Evolutionary conservation across 2,329 filamentous ascomycete genomes (phyloP).

Genomic region (Trichophaea hybrida): DNA sequence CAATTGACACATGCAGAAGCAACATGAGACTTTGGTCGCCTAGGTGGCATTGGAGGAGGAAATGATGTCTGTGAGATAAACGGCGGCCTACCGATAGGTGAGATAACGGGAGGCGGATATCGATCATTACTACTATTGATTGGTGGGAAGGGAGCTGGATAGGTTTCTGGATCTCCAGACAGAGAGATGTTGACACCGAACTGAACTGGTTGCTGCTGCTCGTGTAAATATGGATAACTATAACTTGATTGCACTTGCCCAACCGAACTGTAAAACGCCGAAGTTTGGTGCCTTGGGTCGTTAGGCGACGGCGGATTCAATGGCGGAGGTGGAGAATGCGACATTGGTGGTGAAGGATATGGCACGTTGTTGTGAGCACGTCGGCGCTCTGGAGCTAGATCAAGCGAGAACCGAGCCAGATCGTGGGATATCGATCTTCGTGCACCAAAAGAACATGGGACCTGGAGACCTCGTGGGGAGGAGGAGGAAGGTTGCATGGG

Average conservation of each 20-base stretch:
- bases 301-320: conserved; percentile 23
- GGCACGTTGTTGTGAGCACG: conserved; percentile 41
- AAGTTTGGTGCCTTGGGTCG: conserved; percentile 4
- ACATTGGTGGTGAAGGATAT: conserved; percentile 63
- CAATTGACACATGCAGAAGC: conserved; percentile 75
- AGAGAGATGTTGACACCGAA: conserved; percentile 12
- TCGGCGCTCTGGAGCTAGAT: conserved; percentile 40
- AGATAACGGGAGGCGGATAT: conserved; percentile 35
- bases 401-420: conserved; percentile 42
- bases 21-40: conserved; percentile 66
- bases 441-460: conserved; percentile 39
- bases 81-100: conserved; percentile 24
- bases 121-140: conserved; percentile 7
- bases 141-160: conserved; percentile 18
- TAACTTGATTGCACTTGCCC: conserved; percentile 5
- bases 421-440: conserved; percentile 43
- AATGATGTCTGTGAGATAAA: conserved; percentile 28
- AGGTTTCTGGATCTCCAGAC: conserved; percentile 11
- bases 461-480: conserved; percentile 17
- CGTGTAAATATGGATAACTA: conserved; percentile 4
- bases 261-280: conserved; percentile 3
- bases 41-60: conserved; percentile 26
- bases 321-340: conserved; percentile 45
- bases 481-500: conserved; percentile 23
- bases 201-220: conserved; percentile 3